phyloP scores from a whole-genome alignment of 371 early-diverging fungal genomes.

The Cladochytrium tenue region DNA sequence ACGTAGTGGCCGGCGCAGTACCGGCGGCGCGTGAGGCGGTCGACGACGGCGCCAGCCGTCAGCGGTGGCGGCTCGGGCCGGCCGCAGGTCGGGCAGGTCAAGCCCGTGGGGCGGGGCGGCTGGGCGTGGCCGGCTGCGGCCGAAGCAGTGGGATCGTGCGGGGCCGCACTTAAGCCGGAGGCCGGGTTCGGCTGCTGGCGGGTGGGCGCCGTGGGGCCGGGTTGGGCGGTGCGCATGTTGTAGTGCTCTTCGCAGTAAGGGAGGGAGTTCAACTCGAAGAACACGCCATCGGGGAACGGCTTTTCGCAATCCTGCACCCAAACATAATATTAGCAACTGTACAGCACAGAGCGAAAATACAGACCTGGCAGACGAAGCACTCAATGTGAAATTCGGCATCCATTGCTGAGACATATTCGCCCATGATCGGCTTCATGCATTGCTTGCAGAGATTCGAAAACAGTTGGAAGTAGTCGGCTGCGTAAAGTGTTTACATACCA shows the following conservation, averaged over 20 bases:
- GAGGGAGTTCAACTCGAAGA: slow-evolving; percentile 22
- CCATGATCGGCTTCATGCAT: slow-evolving; percentile 64
- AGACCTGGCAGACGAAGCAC: slow-evolving; percentile 75
- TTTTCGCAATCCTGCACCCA: slow-evolving; percentile 24
- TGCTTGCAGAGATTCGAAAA: slow-evolving; percentile 68
- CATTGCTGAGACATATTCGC: slow-evolving; percentile 66
- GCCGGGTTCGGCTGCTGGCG: too few species aligned
- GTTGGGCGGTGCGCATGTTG: slow-evolving; percentile 1
- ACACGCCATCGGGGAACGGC: slow-evolving; percentile 26
- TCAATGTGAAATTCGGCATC: slow-evolving; percentile 72
- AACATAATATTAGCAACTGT: background rate
- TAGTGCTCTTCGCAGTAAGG: slow-evolving; percentile 30
- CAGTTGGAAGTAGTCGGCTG: slow-evolving; percentile 62
- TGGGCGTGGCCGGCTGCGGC: background rate
- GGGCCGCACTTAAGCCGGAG: too few species aligned
- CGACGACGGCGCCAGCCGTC: background rate
- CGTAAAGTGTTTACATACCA: background rate
- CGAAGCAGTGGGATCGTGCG: too few species aligned
- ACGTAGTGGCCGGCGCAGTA: slow-evolving; percentile 11
- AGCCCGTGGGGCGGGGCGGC: background rate
- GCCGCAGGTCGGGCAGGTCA: slow-evolving; percentile 5
- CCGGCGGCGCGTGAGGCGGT: background rate
- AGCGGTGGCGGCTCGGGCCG: background rate
- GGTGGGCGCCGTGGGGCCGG: too few species aligned
- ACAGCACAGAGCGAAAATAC: background rate